Base-by-base conservation (phyloP, 306 rosid species). In the Malus asiatica region DNA sequence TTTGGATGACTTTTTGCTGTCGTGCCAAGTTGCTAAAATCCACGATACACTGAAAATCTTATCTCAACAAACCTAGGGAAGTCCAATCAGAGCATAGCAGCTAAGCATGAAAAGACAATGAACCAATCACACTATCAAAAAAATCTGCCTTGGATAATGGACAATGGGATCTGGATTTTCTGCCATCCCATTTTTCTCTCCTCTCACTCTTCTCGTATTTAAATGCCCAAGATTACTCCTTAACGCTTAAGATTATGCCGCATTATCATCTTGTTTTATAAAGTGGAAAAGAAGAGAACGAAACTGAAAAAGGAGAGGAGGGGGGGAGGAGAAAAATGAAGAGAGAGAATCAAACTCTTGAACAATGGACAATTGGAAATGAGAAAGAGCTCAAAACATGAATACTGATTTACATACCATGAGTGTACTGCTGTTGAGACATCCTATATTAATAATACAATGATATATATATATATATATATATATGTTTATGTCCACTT, bases 81-180 rank as follows among this genome's bases (percentile, higher is more conserved):
- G 30, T 68, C 83, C 79, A 79, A 79, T 79, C 70, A 70, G 60
- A 60, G 74, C 55, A n/a, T 70, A 59, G 68, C 83, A 79, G 20
- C 71, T 73, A 74, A 58, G 83, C 83, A 79, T 60, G 78, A 74
- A 68, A 73, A 57, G 83, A 79, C 83, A 79, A 59, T 60, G 16
- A 58, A 79, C 72, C 70, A 64, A 52, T 53, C 60, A 46, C 64
- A 42, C 25, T 22, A 59, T 66, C 12, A 38, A 48, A 19, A 23
- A 45, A 38, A 71, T 65, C 82, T 27, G 44, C 27, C n/a, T 65
- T 74, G 61, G 77, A 29, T 62, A 63, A 45, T 44, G 30, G 52
- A 77, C 63, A 59, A 51, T 22, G 40, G 40, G 40, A 6, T 35
- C 9, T 35, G 9, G 2, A 35, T 35, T 35, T 0, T 35, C 40